Evolutionary conservation across 768 basidiomycete genomes (phyloP).

Genomic region (Lyophyllum atratum): DNA sequence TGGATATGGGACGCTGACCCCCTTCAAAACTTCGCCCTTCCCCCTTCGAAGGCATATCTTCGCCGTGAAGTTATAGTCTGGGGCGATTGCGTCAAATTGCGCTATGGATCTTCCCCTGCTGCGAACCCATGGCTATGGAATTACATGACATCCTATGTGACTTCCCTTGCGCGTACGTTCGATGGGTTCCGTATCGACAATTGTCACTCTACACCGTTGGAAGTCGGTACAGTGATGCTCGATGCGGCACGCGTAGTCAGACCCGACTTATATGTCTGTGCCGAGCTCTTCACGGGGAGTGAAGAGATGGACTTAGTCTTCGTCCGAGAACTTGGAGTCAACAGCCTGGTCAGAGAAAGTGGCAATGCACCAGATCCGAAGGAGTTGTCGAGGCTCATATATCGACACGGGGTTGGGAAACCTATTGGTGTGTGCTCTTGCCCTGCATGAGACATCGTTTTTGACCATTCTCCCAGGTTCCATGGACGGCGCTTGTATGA

Average conservation of each 20-base stretch:
- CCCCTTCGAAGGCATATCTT: constrained; percentile 91
- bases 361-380: constrained; percentile 90
- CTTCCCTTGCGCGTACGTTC: constrained; percentile 76
- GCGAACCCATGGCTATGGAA: constrained; percentile 95
- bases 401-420: constrained; percentile 89
- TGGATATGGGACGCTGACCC: constrained; percentile 99
- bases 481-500: constrained; percentile 89
- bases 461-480: constrained; percentile 58
- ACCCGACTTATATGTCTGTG: constrained; percentile 94
- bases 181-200: constrained; percentile 99
- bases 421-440: constrained; percentile 68
- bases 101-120: constrained; percentile 79
- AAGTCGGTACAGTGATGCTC: constrained; percentile 94
- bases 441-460: background rate
- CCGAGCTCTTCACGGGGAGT: constrained; percentile 95
- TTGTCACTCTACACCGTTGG: constrained; percentile 95
- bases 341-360: constrained; percentile 93
- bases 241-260: constrained; percentile 88
- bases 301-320: constrained; percentile 93
- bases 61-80: constrained; percentile 96
- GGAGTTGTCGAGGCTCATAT: constrained; percentile 85
- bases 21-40: constrained; percentile 89
- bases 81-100: constrained; percentile 98
- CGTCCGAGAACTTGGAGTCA: constrained; percentile 90
- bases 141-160: constrained; percentile 86